Evolutionary conservation across 2,329 filamentous ascomycete species (phyloP), one percentile per base, ranked within the genome.

Genomic region (Spiromastix sp.): DNA sequence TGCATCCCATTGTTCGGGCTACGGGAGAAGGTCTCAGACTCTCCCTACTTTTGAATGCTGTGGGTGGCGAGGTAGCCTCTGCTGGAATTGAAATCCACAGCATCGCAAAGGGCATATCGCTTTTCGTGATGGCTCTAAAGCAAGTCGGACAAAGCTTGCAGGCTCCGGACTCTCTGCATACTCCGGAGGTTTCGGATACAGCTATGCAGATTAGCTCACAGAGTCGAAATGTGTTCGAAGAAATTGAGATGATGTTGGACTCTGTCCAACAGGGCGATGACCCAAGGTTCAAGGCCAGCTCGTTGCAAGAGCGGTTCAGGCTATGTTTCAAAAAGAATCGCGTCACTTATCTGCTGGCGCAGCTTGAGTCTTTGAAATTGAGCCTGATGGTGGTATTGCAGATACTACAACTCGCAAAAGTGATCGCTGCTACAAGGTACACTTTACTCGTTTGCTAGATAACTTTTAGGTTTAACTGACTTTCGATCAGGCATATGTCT

Each of bases 261-360:
- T 48, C 52, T 31, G 42, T 56, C 2, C 53, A 59, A 29, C 46
- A 34, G 16, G 48, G 44, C 2, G 52, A 54, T 34, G 26, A 51
- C 13, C 43, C 43, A 3, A 48, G 49, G 24, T 37, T 48, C n/a
- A 47, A 46, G 9, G 39, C 42, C 13, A 48, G 51, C 7, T 44
- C 54, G 9, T 33, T 56, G 8, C 52, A 54, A 20, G 57, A 64
- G 29, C 54, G 55, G 11, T 51, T 63, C 37, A 57, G 52, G 34
- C 58, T 55, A 50, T 62, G 53, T 36, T 64, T 64, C 39, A 60
- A 54, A 37, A 61, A 59, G 39, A 55, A 60, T 29, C 52, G 60
- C 32, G 56, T 64, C 27, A 55, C 52, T 3, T 64, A 64, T 40
- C 44, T 64, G 20, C 43, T 64, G 16, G 59, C 58, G 15, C 57